Evolutionary conservation across 2,329 filamentous ascomycete genomes (phyloP), one percentile per base, ranked within the genome.

Genomic region (Shiraia sp.): DNA sequence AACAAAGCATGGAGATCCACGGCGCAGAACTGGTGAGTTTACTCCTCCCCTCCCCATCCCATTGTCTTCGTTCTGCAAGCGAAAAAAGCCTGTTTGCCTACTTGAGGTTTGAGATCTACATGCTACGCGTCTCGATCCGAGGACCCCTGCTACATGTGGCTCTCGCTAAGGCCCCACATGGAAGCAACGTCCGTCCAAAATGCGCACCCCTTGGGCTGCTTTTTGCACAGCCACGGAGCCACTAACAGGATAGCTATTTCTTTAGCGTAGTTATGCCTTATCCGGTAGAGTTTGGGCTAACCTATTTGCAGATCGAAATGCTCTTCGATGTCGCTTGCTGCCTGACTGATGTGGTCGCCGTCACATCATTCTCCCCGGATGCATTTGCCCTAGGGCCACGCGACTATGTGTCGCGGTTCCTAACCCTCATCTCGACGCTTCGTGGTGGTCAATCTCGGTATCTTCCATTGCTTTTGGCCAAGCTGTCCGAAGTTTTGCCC

Each of bases 391-490:
- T 68, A 26, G 66, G 63, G 6, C 87, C 88, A 3, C 83, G 83
- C 25, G 87, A 92, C 57, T 84, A 89, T 59, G 79, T 95, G 4
- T 82, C 82, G 46, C 82, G 67, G 10, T 78, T 91, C 22, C 72
- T 88, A 28, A 81, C 79, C 44, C 77, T 90, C 7, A 75, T 90
- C 2, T 83, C 84, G 2, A 75, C 82, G 7, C 77, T 93, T 13
- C 86, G 87, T n/a, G 85, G 82, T 42, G 88, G 88, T 6, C 80
- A 91, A 42, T 80, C 86, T 48, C 85, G 86, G 36, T 93, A 90
- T 63, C 74, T 92, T 10, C 88, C 88, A 2, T 76, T 95, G 0
- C 77, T 95, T 1, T 71, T 93, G 40, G 80, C 79, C 64, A 93
- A 92, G 71, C 79, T 92, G 27, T 79, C 85, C 47, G 86, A 92